A percentile compares a stretch with the other conserved stretches of the same genome.
Conservation (phyloP, 179 eudicot species). For the Corrigiola litoralis region DNA sequence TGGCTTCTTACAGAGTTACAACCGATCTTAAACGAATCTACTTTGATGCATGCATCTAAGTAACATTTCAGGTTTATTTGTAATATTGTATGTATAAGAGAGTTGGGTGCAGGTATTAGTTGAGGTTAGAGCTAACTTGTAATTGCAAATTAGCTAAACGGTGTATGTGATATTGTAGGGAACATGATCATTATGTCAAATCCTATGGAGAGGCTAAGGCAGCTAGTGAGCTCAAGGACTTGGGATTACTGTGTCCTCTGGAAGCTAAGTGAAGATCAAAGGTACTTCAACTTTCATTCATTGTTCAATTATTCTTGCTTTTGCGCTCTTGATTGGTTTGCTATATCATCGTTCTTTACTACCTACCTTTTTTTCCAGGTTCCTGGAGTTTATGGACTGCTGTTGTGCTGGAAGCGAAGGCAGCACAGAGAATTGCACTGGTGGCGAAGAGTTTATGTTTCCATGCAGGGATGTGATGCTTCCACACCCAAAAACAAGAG, state of each 20-base stretch:
- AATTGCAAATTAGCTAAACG: neutral
- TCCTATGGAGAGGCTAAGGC: conserved; percentile 58
- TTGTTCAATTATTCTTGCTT: too few species aligned
- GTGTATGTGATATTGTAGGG: conserved; percentile 25
- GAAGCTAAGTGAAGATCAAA: conserved; percentile 81
- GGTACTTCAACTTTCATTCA: too few species aligned
- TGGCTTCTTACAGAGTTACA: too few species aligned
- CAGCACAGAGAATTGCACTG: conserved; percentile 22
- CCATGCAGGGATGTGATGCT: conserved; percentile 63
- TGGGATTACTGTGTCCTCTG: conserved; percentile 89
- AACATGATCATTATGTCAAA: conserved; percentile 36
- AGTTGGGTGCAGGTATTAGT: too few species aligned
- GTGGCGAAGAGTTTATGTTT: conserved; percentile 38
- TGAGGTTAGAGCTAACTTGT: too few species aligned
- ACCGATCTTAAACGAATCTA: too few species aligned
- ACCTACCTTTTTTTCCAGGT: conserved; percentile 32
- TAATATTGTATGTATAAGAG: too few species aligned
- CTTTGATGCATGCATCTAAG: too few species aligned
- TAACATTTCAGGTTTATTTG: too few species aligned
- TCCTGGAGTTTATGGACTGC: conserved; percentile 72
- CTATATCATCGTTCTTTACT: too few species aligned
- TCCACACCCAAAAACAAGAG: conserved; percentile 51
- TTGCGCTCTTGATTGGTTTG: too few species aligned
- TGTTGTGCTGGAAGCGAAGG: conserved; percentile 63
- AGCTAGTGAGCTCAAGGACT: conserved; percentile 49